Evolutionary conservation across 2,329 filamentous ascomycete genomes (phyloP), one percentile per base, ranked within the genome.

Genomic region (Zasmidium angulare): DNA sequence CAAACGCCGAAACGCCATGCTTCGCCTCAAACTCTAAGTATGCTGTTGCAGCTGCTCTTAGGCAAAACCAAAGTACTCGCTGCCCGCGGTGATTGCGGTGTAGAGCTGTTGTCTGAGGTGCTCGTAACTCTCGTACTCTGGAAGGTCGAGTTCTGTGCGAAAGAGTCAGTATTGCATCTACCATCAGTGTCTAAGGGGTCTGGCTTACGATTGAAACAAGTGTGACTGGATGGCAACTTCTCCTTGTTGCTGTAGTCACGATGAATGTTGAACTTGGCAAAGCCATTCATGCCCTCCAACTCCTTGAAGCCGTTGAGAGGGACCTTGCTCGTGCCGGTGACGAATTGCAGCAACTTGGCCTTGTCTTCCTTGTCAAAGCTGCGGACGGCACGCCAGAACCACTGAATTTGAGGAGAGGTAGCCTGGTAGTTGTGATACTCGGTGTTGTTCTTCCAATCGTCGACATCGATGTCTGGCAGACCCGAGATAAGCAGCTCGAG

Each of bases 321-420:
- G 50, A 99, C 96, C 79, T 99, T 99, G 75, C 90, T 96, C 19
- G 96, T 99, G 74, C 95, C 95, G 1, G 96, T 99, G 66, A 99
- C 95, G 75, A 99, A 99, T 72, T 99, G 95, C 48, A 99, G 84
- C 63, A 99, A 81, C 78, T 99, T 99, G 69, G 95, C 95, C 61
- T 91, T 90, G 78, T 99, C 96, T 79, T 99, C 96, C 79, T 98
- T 98, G 80, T 98, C 96, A 72, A 97, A 99, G 3, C 93, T 96
- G 69, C 95, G 88, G 47, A 99, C 87, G 23, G 95, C 95, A 71
- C 96, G 89, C 95, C 95, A 99, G 86, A 99, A 99, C 95, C 95
- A 99, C 75, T 98, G 93, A 60, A 99, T 96, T 74, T 99, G 96
- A 48, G 91, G 90, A 2, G 95, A 97, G 0, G 93, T 93, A 29